Evolutionary conservation across 2,329 filamentous ascomycete species (phyloP).

Genomic region (Cyphellophora europaea): DNA sequence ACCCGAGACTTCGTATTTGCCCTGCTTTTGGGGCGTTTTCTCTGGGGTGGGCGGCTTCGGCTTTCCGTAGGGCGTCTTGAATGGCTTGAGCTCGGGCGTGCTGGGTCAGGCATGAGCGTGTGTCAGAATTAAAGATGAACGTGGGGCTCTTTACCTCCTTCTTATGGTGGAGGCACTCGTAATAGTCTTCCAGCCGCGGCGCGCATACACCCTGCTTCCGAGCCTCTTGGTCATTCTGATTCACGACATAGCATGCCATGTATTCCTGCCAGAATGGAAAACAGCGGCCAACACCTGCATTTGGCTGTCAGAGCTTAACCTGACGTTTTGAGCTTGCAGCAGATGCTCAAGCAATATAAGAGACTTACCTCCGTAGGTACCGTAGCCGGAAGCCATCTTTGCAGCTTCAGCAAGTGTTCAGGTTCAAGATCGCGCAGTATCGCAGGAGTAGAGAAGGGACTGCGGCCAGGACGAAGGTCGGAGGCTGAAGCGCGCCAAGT

Average conservation of each 20-base stretch:
- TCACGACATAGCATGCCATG: slow-evolving; percentile 95
- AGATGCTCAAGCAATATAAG: not conserved
- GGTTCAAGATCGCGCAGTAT: no score
- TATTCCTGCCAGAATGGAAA: slow-evolving; percentile 99
- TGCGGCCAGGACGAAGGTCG: no score
- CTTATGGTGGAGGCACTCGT: slow-evolving; percentile 96
- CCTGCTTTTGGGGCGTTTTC: slow-evolving; percentile 74
- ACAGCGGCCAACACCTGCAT: slow-evolving; percentile 64
- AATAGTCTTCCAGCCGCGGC: slow-evolving; percentile 86
- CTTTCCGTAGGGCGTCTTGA: slow-evolving; percentile 76
- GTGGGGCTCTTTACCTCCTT: slow-evolving; percentile 66
- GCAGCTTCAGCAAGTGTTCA: no score
- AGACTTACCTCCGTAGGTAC: slow-evolving; percentile 45
- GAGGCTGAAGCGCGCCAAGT: no score
- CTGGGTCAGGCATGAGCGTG: no score
- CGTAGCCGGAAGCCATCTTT: slow-evolving; percentile 42
- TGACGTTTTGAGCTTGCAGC: not conserved
- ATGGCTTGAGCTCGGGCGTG: slow-evolving; percentile 67
- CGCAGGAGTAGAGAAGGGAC: no score
- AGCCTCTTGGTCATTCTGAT: slow-evolving; percentile 68
- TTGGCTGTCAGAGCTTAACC: not conserved
- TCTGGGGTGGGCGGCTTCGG: slow-evolving; percentile 63
- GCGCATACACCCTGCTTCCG: slow-evolving; percentile 81
- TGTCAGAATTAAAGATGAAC: no score
- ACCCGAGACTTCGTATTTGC: slow-evolving; percentile 77